Percentiles rank a stretch among this genome's conserved stretches.
Evolutionary conservation across 208 protist species (phyloP).

Genomic region (Acanthamoeba culbertsoni): DNA sequence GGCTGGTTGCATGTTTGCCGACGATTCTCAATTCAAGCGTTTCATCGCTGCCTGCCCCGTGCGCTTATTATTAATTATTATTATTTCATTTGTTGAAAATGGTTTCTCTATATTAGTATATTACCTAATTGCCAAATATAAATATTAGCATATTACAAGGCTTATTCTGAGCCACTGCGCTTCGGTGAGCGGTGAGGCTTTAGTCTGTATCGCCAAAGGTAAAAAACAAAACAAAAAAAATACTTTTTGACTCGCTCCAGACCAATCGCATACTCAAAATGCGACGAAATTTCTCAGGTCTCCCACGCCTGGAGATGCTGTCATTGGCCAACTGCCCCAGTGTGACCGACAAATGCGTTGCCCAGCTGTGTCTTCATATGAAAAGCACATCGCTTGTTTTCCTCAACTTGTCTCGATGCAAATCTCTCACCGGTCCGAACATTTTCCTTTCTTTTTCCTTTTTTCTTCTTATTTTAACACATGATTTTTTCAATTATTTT

Average conservation of each 20-base stretch:
- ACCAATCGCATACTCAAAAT: background rate
- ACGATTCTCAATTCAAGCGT: background rate
- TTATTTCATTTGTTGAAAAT: no score
- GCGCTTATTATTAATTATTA: no score
- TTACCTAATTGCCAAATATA: background rate
- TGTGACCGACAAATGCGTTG: background rate
- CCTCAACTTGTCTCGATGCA: conserved; percentile 11
- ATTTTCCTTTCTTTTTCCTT: background rate
- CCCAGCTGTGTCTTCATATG: background rate
- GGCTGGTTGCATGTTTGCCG: background rate
- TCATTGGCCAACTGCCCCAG: background rate
- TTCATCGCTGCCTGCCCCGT: background rate
- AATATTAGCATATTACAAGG: no score
- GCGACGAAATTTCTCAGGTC: background rate
- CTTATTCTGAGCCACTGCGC: background rate
- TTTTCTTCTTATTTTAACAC: background rate
- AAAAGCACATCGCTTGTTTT: background rate
- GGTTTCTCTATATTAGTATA: background rate
- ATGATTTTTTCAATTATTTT: background rate
- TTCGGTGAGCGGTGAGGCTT: background rate
- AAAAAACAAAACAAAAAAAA: no score
- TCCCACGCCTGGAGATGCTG: background rate
- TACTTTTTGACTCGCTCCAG: no score
- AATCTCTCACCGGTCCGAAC: background rate
- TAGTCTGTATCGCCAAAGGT: background rate